Evolutionary conservation across 1,284 basidiomycete species (phyloP).

Genomic region (Psilocybe mexicana): DNA sequence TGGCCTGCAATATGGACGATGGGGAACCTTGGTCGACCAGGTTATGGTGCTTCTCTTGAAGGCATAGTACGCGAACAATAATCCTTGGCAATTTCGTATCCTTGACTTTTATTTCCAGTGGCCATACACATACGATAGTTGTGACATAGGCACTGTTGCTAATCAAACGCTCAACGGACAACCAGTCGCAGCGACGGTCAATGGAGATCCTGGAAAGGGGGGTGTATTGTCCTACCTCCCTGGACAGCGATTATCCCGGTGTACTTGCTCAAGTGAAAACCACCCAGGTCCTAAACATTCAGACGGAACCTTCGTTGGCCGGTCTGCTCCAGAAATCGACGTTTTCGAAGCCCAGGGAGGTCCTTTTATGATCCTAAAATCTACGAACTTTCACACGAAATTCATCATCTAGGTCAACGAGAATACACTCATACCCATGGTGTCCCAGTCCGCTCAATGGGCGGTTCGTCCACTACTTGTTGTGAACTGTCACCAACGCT

Average conservation of each 20-base stretch:
- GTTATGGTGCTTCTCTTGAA: constrained; percentile 50
- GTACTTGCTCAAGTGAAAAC: constrained; percentile 67
- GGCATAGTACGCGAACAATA: constrained; percentile 38
- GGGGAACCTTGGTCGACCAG: constrained; percentile 60
- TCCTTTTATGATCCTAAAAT: too few species aligned
- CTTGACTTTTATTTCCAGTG: constrained; percentile 41
- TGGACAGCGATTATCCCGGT: constrained; percentile 75
- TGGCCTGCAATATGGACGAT: constrained; percentile 77
- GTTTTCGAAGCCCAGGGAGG: constrained; percentile 68
- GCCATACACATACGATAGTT: constrained; percentile 78
- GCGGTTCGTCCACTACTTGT: constrained; percentile 45
- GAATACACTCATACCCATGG: constrained; percentile 42
- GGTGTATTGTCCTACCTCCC: constrained; percentile 58
- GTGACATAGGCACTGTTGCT: constrained; percentile 70
- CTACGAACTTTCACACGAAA: neutral
- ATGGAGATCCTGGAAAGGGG: constrained; percentile 44
- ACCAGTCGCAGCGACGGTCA: constrained; percentile 42
- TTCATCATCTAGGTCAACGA: constrained; percentile 39
- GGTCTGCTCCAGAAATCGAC: constrained; percentile 80
- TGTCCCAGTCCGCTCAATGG: constrained; percentile 70
- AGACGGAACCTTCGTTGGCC: constrained; percentile 67
- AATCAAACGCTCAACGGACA: constrained; percentile 51
- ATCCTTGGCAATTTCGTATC: neutral
- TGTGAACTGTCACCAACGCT: neutral
- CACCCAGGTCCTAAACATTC: constrained; percentile 73